Conservation (phyloP, 371 early-diverging fungal species). For the Sporodiniella umbellata region DNA sequence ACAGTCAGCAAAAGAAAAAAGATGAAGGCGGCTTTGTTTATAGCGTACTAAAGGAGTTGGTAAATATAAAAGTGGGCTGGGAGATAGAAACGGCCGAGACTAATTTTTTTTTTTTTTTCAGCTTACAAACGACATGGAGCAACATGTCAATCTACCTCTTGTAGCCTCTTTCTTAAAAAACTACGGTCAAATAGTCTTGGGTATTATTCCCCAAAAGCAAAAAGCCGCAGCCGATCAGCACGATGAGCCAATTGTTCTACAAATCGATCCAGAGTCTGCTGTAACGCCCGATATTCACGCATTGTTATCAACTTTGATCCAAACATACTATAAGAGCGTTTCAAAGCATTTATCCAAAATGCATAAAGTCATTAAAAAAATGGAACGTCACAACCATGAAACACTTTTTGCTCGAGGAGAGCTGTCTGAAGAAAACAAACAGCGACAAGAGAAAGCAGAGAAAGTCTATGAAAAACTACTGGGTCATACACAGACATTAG, state of each 20-base stretch:
- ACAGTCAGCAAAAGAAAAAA: constrained; percentile 22
- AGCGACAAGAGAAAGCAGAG: constrained; percentile 67
- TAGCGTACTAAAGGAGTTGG: constrained; percentile 37
- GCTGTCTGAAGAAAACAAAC: constrained; percentile 78
- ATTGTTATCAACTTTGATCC: constrained; percentile 54
- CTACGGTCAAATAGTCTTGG: constrained; percentile 55
- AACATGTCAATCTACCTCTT: constrained; percentile 71
- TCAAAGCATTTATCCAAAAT: constrained; percentile 66
- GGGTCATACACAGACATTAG: constrained; percentile 57
- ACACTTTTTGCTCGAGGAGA: constrained; percentile 79
- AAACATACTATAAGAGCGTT: constrained; percentile 68
- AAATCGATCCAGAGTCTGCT: constrained; percentile 12
- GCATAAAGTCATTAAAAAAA: constrained; percentile 70
- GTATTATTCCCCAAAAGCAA: constrained; percentile 50
- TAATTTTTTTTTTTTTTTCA: constrained; percentile 11
- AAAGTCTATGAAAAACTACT: constrained; percentile 73
- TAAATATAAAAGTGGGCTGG: constrained; percentile 8
- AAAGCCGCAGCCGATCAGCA: constrained; percentile 44
- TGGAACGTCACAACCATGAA: constrained; percentile 78
- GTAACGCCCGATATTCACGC: constrained; percentile 53
- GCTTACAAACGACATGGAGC: constrained; percentile 46
- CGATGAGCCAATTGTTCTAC: constrained; percentile 23
- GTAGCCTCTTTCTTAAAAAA: constrained; percentile 77
- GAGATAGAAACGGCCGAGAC: background rate
- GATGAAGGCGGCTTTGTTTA: constrained; percentile 33